These are phyloP conservation scores for Arabidopsis suecica DNA, from an alignment of 345 rosid genomes.

Conservation along the genomic window DNA sequence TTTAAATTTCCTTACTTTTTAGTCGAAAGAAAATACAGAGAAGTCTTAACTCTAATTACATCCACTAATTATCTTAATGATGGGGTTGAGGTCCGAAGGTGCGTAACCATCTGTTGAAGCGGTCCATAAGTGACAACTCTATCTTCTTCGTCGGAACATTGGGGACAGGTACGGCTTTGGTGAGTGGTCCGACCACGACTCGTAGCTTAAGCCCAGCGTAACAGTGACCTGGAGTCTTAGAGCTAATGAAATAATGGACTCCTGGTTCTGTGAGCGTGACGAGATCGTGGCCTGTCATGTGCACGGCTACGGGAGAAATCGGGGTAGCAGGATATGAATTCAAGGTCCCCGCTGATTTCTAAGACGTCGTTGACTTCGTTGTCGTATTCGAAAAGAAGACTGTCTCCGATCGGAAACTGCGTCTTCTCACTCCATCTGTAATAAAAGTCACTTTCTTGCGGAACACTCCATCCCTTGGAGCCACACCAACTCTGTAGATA, in stretches of 20 bases:
- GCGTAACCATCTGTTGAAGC: not conserved
- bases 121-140: not conserved
- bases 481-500: not conserved
- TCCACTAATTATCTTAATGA: not conserved
- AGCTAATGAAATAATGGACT: slow-evolving; percentile 3
- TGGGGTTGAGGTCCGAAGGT: not conserved
- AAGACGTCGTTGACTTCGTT: not conserved
- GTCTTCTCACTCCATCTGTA: not conserved
- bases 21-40: not conserved
- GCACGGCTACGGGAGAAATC: not conserved
- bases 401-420: not conserved
- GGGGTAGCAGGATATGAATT: not conserved
- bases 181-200: not conserved
- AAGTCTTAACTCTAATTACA: too few species aligned
- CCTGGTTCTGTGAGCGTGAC: not conserved
- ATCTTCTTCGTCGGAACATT: not conserved
- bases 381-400: not conserved
- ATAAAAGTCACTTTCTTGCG: not conserved
- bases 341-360: not conserved
- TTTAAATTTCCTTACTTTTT: not conserved
- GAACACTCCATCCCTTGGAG: not conserved
- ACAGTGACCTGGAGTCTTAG: not conserved
- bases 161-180: not conserved
- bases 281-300: not conserved
- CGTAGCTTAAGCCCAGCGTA: not conserved